Percentiles rank a stretch among this genome's conserved stretches.
phyloP scores from a whole-genome alignment of 495 filamentous ascomycete species.

The Ascodesmis nigricans region DNA sequence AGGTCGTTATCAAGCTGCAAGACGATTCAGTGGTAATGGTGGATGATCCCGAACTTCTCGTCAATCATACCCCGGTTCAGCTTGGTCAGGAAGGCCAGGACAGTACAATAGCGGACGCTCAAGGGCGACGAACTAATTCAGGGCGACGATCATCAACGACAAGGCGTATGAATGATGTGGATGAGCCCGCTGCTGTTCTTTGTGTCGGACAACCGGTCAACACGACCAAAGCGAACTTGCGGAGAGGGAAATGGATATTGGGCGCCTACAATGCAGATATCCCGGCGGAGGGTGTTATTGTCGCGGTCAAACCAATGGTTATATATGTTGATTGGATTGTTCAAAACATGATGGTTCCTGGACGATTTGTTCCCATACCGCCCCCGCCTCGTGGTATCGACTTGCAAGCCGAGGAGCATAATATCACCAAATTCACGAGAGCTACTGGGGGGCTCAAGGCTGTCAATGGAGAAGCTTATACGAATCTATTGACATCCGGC shows the following conservation, averaged over 20 bases:
- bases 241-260: conserved; percentile 28
- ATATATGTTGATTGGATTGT: conserved; percentile 32
- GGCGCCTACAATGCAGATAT: conserved; percentile 28
- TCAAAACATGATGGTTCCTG: conserved; percentile 24
- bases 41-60: no score
- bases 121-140: no score
- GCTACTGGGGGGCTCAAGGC: conserved; percentile 14
- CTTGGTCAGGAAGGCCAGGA: no score
- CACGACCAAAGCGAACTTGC: conserved; percentile 31
- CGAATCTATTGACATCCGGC: conserved; percentile 3
- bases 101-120: no score
- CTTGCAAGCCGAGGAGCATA: conserved; percentile 8
- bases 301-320: conserved; percentile 25
- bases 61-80: no score
- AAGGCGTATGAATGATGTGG: no score
- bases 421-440: conserved; percentile 16
- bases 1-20: conserved; percentile 21
- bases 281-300: conserved; percentile 27
- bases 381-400: conserved; percentile 9
- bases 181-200: no score
- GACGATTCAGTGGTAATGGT: conserved; percentile 24
- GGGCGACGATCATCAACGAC: no score
- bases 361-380: conserved; percentile 13
- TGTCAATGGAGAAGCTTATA: conserved; percentile 12
- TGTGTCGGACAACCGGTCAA: conserved; percentile 30